Base-by-base conservation (phyloP, 352 stramenopile species). In the Aphanomyces invadans region DNA sequence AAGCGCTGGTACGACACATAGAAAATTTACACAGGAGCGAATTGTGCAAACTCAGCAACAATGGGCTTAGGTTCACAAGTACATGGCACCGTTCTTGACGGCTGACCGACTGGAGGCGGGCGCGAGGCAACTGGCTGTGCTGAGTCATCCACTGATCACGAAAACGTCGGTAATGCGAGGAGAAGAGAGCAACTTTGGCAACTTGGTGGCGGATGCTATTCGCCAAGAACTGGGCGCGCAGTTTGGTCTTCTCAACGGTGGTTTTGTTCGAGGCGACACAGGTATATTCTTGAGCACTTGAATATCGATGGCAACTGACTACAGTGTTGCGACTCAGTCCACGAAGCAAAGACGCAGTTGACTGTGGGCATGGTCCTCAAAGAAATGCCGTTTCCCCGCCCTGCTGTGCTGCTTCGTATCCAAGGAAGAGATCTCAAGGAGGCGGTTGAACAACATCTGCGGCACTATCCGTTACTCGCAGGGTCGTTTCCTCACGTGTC, bases 301-400 rank as follows among this genome's bases (percentile, higher is more conserved):
- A n/a, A n/a, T n/a, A n/a, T n/a, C n/a, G n/a, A n/a, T n/a, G n/a
- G n/a, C n/a, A n/a, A n/a, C n/a, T n/a, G n/a, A n/a, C n/a, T n/a
- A n/a, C n/a, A n/a, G n/a, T n/a, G n/a, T n/a, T n/a, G n/a, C n/a
- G n/a, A n/a, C n/a, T n/a, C 1, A 57, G 73, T 81, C 19, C 94
- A 95, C 69, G 67, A 74, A n/a, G 75, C 86, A 1, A 79, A 79
- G 38, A 89, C 81, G 4, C 78, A 54, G 36, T 65, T 96, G 23
- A 91, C 81, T 4, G 71, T 90, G 4, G 80, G 81, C 0, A 86
- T 89, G 2, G 65, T 95, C 17, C 76, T 92, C 49, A 80, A 87
- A 57, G 88, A 96, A 60, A 88, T 95, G 78, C 88, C 88, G n/a
- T 96, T 96, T 70, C 83, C 82, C 3, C 73, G 77, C 10, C 76